Conservation (phyloP, 176 grass and related monocot genomes). For the Paspalum notatum region DNA sequence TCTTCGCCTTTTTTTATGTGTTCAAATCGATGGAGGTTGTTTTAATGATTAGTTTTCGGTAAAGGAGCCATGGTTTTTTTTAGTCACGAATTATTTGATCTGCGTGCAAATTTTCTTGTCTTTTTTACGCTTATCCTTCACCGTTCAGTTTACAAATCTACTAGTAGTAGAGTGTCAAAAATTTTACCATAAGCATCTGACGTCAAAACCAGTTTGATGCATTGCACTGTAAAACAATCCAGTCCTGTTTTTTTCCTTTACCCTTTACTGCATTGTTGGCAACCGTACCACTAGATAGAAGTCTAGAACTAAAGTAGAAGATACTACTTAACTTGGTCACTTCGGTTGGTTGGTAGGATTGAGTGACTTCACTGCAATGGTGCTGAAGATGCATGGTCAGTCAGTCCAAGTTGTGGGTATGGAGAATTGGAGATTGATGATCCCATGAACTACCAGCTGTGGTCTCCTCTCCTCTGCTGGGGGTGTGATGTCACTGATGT, state of each 20-base stretch:
- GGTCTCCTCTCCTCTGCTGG: conserved; percentile 2
- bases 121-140: neutral
- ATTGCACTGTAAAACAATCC: neutral
- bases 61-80: neutral
- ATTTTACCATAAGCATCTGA: neutral
- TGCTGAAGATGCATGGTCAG: neutral
- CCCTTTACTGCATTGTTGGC: neutral
- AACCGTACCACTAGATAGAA: neutral
- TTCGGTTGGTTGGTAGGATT: too few relatives aligned
- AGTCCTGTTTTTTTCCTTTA: neutral
- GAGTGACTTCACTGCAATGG: neutral
- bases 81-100: neutral
- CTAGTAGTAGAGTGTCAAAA: neutral
- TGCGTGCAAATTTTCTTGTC: neutral
- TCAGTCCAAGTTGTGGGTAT: neutral
- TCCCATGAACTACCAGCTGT: neutral
- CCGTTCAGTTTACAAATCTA: too few relatives aligned
- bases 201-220: too few relatives aligned
- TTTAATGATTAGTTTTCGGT: conserved; percentile 29
- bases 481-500: conserved; percentile 32
- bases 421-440: conserved; percentile 2
- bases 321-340: neutral
- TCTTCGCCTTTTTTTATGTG: conserved; percentile 24
- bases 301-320: neutral
- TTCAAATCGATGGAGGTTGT: conserved; percentile 38